Percentiles rank a stretch among this genome's conserved stretches.
Evolutionary conservation across 345 rosid species (phyloP).

Genomic region (Citrus reticulata): DNA sequence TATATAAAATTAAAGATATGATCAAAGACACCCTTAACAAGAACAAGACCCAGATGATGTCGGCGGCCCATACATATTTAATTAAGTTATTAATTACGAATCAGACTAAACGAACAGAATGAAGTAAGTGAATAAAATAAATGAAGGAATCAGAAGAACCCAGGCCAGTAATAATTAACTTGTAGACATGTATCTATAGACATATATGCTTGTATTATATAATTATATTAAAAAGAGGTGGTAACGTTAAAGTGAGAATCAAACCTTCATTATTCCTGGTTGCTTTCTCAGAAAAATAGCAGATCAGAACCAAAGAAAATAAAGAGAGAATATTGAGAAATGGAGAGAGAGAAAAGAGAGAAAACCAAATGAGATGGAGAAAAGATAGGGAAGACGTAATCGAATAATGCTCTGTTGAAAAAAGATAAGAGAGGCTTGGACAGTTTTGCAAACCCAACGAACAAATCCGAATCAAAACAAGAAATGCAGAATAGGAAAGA

Average conservation of each 20-base stretch:
- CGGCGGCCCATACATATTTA: neutral
- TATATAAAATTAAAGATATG: too few relatives aligned
- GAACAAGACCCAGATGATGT: slow-evolving; percentile 2
- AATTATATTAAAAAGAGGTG: slow-evolving; percentile 6
- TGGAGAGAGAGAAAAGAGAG: slow-evolving; percentile 3
- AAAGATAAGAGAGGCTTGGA: slow-evolving; percentile 13
- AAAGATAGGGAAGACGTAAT: slow-evolving; percentile 16
- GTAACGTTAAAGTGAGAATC: slow-evolving; percentile 12
- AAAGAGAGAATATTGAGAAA: slow-evolving; percentile 9
- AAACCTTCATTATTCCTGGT: slow-evolving; percentile 57
- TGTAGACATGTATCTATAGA: neutral
- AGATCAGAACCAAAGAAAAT: slow-evolving; percentile 21
- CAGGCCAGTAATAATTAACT: too few relatives aligned
- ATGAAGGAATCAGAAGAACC: neutral
- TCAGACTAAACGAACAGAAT: neutral
- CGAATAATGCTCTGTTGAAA: slow-evolving; percentile 30
- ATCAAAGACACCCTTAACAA: neutral
- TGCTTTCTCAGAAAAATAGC: slow-evolving; percentile 13
- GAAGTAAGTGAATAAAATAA: neutral
- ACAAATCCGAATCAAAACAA: slow-evolving; percentile 43
- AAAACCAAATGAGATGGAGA: neutral
- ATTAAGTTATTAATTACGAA: too few relatives aligned
- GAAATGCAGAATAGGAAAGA: slow-evolving; percentile 50
- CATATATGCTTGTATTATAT: neutral
- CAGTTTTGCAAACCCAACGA: neutral